Conservation (phyloP, 495 filamentous ascomycete genomes). For the Pyrenopolyporus hunteri region DNA sequence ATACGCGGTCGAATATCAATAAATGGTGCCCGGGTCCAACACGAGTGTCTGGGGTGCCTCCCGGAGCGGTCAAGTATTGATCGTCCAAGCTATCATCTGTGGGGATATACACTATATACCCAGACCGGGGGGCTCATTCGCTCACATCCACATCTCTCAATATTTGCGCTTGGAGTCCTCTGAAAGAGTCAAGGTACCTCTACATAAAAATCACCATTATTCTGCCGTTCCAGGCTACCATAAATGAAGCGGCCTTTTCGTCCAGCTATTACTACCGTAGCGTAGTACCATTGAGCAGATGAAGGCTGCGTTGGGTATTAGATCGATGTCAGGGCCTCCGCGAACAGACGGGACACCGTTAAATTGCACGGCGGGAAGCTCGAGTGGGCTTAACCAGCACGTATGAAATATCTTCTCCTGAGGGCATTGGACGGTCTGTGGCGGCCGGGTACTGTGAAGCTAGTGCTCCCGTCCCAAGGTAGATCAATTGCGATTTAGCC, state of each 20-base stretch:
- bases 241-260: too few relatives aligned
- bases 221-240: conserved; percentile 8
- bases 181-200: background rate
- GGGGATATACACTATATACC: too few relatives aligned
- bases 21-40: conserved; percentile 3
- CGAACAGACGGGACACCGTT: background rate
- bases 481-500: conserved; percentile 23
- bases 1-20: conserved; percentile 18
- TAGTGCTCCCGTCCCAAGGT: conserved; percentile 35
- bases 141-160: conserved; percentile 16
- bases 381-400: conserved; percentile 8
- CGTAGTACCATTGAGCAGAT: too few relatives aligned
- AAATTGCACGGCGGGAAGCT: background rate
- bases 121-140: conserved; percentile 8
- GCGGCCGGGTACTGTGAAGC: conserved; percentile 19
- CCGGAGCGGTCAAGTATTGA: conserved; percentile 27
- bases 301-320: too few relatives aligned
- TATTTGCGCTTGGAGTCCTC: conserved; percentile 1
- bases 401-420: conserved; percentile 15
- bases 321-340: too few relatives aligned
- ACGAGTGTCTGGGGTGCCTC: conserved; percentile 5
- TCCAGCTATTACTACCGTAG: too few relatives aligned
- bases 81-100: conserved; percentile 10
- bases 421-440: conserved; percentile 21
- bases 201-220: background rate